Evolutionary conservation across 1,284 basidiomycete genomes (phyloP).

Genomic region (Irpex rosettiformis): DNA sequence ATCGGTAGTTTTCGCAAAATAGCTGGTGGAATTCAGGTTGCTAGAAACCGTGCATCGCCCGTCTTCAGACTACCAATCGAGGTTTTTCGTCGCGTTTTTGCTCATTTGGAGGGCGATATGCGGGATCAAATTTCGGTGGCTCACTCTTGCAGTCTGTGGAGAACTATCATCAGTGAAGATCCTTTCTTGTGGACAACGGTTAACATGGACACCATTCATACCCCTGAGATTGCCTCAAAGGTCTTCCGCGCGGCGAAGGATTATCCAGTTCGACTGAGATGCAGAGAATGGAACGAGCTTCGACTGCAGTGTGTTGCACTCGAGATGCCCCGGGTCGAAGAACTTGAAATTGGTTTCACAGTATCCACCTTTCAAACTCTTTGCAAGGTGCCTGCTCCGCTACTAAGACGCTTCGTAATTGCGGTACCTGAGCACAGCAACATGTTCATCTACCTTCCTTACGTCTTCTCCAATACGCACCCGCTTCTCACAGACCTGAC

Average conservation of each 20-base stretch:
- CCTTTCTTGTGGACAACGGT: conserved; percentile 8
- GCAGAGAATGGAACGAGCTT: conserved; percentile 2
- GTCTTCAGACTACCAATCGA: conserved; percentile 5
- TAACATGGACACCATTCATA: neutral
- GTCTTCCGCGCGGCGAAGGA: neutral
- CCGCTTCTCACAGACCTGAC: conserved; percentile 5
- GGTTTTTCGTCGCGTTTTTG: conserved; percentile 5
- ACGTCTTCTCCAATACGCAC: neutral
- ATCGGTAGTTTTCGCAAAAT: neutral
- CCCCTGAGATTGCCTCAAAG: neutral
- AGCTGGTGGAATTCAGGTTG: neutral
- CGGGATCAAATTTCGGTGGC: conserved; percentile 4
- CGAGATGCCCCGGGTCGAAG: conserved; percentile 3
- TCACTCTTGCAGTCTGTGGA: conserved; percentile 4
- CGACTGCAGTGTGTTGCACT: neutral
- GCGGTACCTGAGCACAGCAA: neutral
- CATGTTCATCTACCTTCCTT: neutral
- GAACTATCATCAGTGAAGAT: neutral
- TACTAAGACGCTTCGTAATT: neutral
- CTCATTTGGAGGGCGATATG: neutral
- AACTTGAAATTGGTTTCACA: neutral
- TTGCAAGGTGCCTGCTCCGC: neutral
- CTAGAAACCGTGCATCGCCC: neutral
- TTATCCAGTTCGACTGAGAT: conserved; percentile 1
- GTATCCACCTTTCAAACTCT: neutral